Base-by-base conservation (phyloP, 1,284 basidiomycete species). In the Volvariella volvacea region DNA sequence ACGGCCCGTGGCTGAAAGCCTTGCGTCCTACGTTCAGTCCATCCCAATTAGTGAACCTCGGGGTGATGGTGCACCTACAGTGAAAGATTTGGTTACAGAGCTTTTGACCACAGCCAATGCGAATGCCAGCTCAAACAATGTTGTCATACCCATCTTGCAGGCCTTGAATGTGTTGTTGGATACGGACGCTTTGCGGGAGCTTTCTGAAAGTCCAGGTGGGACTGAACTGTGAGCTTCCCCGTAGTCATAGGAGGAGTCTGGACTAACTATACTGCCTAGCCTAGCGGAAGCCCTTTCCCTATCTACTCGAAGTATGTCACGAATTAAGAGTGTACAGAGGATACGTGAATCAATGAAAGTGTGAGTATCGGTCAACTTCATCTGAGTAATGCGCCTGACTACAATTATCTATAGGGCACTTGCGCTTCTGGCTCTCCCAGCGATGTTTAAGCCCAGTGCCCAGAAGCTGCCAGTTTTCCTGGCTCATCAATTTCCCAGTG, bases 291-390 rank as follows among this genome's bases (percentile, higher is more conserved):
- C 88, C 40, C 61, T 84, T 28, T 57, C 68, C 4, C 62, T 88
- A 39, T 71, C 74, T 19, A 73, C 76, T 9, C 77, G 67, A 57
- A 80, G 83, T 59, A 68, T 83, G 8, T 63, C 68, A 19, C 75
- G 75, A 21, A 64, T 93, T 42, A 94, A 91, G 65, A 92, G 78
- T 50, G 68, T 89, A 12, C 84, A 87, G 52, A 67, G 92, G 43
- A 79, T 94, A 30, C 71, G 74, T 4, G 78, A 83, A 48, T 79
- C 81, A 1, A 88, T 92, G 85, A 87, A 82, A 64, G 76, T 88
- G 92, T 93, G 54, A 53, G 75, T 46, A 42, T 41, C 40, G 37
- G 43, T 14, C 20, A 9, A 28, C 33, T 45, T 22, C 17, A 42
- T 22, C 32, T 40, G n/a, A 37, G 41, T 31, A 42, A 37, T 30